Evolutionary conservation across 106 monocot genomes (phyloP).

Genomic region (Dactylorhiza incarnata): DNA sequence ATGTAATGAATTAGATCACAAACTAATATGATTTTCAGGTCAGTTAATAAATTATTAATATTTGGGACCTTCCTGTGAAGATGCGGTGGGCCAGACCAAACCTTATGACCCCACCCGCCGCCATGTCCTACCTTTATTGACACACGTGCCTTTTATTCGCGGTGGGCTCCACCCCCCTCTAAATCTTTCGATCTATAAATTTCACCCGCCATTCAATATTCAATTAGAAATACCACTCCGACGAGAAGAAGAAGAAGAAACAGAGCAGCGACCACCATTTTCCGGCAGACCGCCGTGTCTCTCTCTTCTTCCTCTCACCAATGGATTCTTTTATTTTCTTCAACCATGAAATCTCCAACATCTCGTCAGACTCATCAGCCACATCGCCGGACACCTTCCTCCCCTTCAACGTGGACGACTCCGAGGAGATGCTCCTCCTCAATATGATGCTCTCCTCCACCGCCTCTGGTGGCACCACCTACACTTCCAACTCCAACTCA

Average conservation of each 20-base stretch:
- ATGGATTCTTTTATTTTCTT: constrained; percentile 1
- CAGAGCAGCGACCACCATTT: not conserved
- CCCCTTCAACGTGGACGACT: constrained; percentile 58
- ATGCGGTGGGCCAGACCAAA: too few relatives aligned
- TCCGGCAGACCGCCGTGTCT: not conserved
- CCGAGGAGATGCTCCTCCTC: constrained; percentile 56
- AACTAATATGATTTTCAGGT: too few relatives aligned
- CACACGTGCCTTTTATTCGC: not conserved
- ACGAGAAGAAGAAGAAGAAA: too few relatives aligned
- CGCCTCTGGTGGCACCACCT: not conserved
- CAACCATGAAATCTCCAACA: constrained; percentile 3
- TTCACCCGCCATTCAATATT: not conserved
- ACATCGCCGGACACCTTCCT: constrained; percentile 14
- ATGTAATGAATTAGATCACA: too few relatives aligned
- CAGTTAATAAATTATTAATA: too few relatives aligned
- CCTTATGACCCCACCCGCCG: not conserved
- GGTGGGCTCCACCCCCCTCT: not conserved
- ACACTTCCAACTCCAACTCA: not conserved
- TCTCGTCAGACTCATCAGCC: constrained; percentile 13
- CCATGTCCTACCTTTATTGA: not conserved
- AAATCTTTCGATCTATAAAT: not conserved
- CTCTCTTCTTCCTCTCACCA: not conserved
- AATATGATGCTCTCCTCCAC: constrained; percentile 24
- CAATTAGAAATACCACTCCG: too few relatives aligned
- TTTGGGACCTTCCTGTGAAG: too few relatives aligned